Conservation (phyloP, 148 eudicot species). For the Fagopyrum esculentum region DNA sequence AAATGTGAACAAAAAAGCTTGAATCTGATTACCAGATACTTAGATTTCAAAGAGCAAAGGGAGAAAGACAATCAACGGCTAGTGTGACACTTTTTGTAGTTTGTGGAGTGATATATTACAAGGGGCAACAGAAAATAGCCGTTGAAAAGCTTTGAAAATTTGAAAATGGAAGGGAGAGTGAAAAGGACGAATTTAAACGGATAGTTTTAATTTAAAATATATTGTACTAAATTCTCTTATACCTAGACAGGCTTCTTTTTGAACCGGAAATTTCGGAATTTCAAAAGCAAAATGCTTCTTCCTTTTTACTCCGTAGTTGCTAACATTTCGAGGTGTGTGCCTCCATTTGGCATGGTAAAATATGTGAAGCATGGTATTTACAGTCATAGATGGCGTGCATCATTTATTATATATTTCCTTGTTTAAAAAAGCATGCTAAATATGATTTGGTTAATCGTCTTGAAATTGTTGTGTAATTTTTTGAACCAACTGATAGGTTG, state of each 20-base stretch:
- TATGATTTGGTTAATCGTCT: no score
- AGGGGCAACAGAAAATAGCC: slow-evolving; percentile 9
- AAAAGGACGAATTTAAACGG: not conserved
- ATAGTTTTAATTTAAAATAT: not conserved
- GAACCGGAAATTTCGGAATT: not conserved
- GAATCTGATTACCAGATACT: not conserved
- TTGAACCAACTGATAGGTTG: no score
- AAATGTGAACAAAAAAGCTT: not conserved
- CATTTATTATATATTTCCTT: not conserved
- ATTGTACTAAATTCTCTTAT: not conserved
- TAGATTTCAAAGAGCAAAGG: slow-evolving; percentile 2
- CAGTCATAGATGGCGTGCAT: not conserved
- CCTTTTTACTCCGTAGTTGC: no score
- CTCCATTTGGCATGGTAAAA: not conserved
- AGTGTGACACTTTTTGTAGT: not conserved
- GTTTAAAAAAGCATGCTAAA: no score
- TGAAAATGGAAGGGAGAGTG: slow-evolving; percentile 7
- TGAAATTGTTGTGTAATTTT: no score
- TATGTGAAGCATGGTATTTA: not conserved
- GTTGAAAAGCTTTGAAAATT: slow-evolving; percentile 9
- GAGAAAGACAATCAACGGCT: not conserved
- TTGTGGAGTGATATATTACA: slow-evolving; percentile 10
- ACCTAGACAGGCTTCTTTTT: not conserved
- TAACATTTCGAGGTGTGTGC: slow-evolving; percentile 1
- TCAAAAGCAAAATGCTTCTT: not conserved